phyloP scores from a whole-genome alignment of 495 filamentous ascomycete genomes.

The Pyrenula aspistea region DNA sequence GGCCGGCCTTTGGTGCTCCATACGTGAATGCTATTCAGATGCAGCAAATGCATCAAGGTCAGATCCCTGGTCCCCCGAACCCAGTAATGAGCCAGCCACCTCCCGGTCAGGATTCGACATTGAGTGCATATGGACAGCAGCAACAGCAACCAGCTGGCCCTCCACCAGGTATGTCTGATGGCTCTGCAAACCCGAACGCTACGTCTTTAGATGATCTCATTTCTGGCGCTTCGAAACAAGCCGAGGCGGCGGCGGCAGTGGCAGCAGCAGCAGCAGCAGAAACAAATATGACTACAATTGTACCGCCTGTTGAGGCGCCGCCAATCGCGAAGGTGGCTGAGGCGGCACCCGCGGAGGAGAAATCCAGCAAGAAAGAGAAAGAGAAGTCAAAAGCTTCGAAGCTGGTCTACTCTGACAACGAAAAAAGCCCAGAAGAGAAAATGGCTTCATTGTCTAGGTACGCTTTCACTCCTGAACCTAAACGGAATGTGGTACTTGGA shows the following conservation, averaged over 20 bases:
- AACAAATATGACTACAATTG: not conserved
- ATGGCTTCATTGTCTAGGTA: constrained; percentile 71
- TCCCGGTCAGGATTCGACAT: constrained; percentile 9
- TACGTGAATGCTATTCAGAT: constrained; percentile 45
- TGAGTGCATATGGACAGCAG: constrained; percentile 24
- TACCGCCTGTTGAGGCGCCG: constrained; percentile 2
- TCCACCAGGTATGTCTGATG: not conserved
- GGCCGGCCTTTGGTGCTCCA: constrained; percentile 46
- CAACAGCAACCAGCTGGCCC: constrained; percentile 8
- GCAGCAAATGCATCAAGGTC: constrained; percentile 53
- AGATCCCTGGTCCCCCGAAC: constrained; percentile 19
- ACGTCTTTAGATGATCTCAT: constrained; percentile 54
- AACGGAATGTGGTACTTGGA: not conserved
- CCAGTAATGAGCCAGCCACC: constrained; percentile 15
- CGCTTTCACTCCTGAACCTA: constrained; percentile 45
- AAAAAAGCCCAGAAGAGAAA: constrained; percentile 75
- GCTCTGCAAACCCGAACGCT: constrained; percentile 19
- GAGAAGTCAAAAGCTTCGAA: constrained; percentile 57
- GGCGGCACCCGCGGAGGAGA: constrained; percentile 33
- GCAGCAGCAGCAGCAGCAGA: constrained; percentile 8
- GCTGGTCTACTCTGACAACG: constrained; percentile 69
- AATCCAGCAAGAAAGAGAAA: constrained; percentile 49
- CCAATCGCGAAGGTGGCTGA: constrained; percentile 6
- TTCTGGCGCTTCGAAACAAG: constrained; percentile 24
- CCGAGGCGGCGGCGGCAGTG: constrained; percentile 17